Evolutionary conservation across 805 yeast genomes (phyloP).

Genomic region (Diddensiella caesifluorescens): DNA sequence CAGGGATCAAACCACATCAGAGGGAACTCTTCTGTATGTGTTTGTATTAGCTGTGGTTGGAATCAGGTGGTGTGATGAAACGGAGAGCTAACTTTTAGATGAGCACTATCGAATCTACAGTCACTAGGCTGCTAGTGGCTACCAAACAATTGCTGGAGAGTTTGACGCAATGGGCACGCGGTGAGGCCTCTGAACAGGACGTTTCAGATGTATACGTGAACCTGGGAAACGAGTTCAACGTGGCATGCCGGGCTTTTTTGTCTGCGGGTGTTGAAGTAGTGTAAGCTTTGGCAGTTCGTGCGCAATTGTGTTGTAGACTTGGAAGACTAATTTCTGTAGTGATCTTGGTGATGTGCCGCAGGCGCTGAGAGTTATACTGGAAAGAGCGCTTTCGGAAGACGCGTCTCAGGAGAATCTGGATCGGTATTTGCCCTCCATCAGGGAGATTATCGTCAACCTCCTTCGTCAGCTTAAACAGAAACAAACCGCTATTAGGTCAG

Average conservation of each 20-base stretch:
- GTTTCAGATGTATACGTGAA: slow-evolving; percentile 90
- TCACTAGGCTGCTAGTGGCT: slow-evolving; percentile 72
- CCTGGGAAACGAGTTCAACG: slow-evolving; percentile 88
- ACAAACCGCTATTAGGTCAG: slow-evolving; percentile 49
- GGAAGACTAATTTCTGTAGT: slow-evolving; percentile 24
- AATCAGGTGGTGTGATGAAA: neutral
- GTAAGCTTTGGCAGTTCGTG: too few relatives aligned
- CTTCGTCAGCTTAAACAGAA: slow-evolving; percentile 76
- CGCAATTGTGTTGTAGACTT: neutral
- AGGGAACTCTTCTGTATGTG: neutral
- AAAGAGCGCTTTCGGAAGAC: slow-evolving; percentile 76
- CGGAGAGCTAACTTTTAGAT: slow-evolving; percentile 12
- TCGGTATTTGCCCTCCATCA: slow-evolving; percentile 71
- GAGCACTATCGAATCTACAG: slow-evolving; percentile 69
- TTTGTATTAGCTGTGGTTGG: neutral
- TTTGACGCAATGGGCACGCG: slow-evolving; percentile 84
- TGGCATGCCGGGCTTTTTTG: slow-evolving; percentile 74
- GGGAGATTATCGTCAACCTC: slow-evolving; percentile 77
- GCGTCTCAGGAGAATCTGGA: slow-evolving; percentile 83
- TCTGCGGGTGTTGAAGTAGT: slow-evolving; percentile 69
- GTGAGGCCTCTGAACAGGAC: slow-evolving; percentile 68
- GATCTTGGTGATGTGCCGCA: slow-evolving; percentile 91
- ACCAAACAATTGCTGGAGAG: slow-evolving; percentile 85
- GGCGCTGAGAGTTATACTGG: slow-evolving; percentile 70
- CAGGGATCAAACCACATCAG: neutral